Conservation (phyloP, 352 stramenopile species). For the Pythium aphanidermatum region DNA sequence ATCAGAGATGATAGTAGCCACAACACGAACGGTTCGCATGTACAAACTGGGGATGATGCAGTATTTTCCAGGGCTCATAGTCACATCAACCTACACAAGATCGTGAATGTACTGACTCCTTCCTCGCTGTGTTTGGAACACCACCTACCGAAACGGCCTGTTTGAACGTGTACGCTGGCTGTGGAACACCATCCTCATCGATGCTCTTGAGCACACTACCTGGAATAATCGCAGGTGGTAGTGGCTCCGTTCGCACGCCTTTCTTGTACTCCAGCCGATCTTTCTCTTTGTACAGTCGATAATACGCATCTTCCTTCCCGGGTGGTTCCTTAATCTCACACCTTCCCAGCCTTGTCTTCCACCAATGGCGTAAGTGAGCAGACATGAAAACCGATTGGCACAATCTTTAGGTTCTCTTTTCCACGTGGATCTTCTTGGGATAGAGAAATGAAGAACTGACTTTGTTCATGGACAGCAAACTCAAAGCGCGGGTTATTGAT, state of each 20-base stretch:
- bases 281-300: slow-evolving; percentile 64
- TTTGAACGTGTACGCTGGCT: slow-evolving; percentile 80
- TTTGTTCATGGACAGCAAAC: slow-evolving; percentile 51
- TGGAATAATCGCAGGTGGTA: slow-evolving; percentile 72
- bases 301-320: slow-evolving; percentile 57
- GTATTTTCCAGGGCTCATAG: slow-evolving; percentile 67
- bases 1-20: not conserved
- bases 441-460: slow-evolving; percentile 64
- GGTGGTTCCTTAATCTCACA: slow-evolving; percentile 59
- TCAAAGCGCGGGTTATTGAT: slow-evolving; percentile 85
- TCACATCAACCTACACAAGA: slow-evolving; percentile 42
- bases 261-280: slow-evolving; percentile 54
- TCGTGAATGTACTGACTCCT: not conserved
- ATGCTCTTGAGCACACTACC: slow-evolving; percentile 56
- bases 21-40: slow-evolving; percentile 62
- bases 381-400: slow-evolving; percentile 78
- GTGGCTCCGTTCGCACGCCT: slow-evolving; percentile 34
- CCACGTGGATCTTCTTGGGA: slow-evolving; percentile 78
- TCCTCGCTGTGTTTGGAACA: not conserved
- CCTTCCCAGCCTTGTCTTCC: slow-evolving; percentile 25
- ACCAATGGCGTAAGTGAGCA: slow-evolving; percentile 39
- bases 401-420: slow-evolving; percentile 61
- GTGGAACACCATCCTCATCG: slow-evolving; percentile 59
- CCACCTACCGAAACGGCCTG: slow-evolving; percentile 62
- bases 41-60: slow-evolving; percentile 87